Base-by-base conservation (phyloP, 73 alveolate species). In the Durusdinium trenchii region DNA sequence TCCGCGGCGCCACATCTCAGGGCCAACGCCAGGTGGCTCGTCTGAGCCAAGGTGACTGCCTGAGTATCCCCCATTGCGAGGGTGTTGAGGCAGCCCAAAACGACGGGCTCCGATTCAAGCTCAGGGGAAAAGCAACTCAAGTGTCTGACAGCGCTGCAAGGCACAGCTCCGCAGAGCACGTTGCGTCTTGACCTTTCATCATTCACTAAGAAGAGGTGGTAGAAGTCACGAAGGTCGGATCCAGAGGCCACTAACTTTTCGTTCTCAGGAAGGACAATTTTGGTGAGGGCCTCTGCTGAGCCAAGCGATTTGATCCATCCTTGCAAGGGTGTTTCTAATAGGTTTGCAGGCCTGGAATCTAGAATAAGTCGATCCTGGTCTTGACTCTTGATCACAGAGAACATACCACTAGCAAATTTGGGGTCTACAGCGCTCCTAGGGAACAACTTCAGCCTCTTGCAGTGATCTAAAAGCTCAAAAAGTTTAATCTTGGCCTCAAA, bases 31-130 rank as follows among this genome's bases (percentile, higher is more conserved):
- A 73, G 0, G 64, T 78, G 87, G 30, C 87, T 43, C 0, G 61
- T 78, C 46, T 78, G 87, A n/a, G n/a, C n/a, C n/a, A n/a, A n/a
- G n/a, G n/a, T n/a, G n/a, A n/a, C n/a, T n/a, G n/a, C n/a, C n/a
- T 78, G 87, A 10, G 45, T 12, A n/a, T 78, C 87, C 0, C 87
- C 87, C 87, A 78, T 78, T 4, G 87, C 87, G 1, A 78, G 45
- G 0, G 87, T 78, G 30, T 78, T 78, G 3, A 78, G 12, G 62
- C 60, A 46, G 0, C 60, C 60, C 36, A 42, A 46, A 9, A 78
- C 43, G 12, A 6, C 2, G 1, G 26, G 16, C 5, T 54, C 10
- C 0, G n/a, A 7, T 0, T n/a, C 28, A n/a, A 12, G 87, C 43
- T 42, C 62, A 0, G 0, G 45, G 2, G 62, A 6, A 42, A 23